Percentiles rank a stretch among this genome's conserved stretches.
Evolutionary conservation across 2,329 filamentous ascomycete genomes (phyloP).

Genomic region (Fusarium abutilonis): DNA sequence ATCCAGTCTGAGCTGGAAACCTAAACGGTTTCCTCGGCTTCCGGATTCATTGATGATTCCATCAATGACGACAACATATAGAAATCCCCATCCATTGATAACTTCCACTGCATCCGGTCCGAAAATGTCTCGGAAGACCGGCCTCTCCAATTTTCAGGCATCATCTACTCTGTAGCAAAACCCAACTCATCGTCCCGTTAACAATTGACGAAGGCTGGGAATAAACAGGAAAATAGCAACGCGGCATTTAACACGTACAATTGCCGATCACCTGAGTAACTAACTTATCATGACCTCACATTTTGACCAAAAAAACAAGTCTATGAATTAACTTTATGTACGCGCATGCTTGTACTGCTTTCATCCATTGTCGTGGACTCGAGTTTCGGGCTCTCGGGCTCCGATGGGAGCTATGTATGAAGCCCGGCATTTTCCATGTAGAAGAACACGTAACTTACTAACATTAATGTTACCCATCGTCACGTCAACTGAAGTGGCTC

Average conservation of each 20-base stretch:
- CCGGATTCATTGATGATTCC: not conserved
- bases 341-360: not conserved
- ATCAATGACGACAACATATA: constrained; percentile 24
- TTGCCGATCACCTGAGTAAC: constrained; percentile 21
- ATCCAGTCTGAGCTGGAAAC: too few relatives aligned
- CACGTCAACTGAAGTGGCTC: constrained; percentile 26
- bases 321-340: constrained; percentile 10
- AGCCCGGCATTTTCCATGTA: constrained; percentile 14
- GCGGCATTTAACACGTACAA: constrained; percentile 18
- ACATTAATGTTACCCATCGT: constrained; percentile 4
- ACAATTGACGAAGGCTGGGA: not conserved
- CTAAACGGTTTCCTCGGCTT: not conserved
- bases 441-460: constrained; percentile 1
- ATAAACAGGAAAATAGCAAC: constrained; percentile 27
- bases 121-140: constrained; percentile 19
- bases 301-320: constrained; percentile 3
- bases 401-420: constrained; percentile 12
- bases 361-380: constrained; percentile 1
- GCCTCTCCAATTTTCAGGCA: constrained; percentile 12
- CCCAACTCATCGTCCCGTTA: constrained; percentile 1
- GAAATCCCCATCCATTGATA: constrained; percentile 3
- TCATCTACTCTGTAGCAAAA: constrained; percentile 5
- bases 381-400: constrained; percentile 32
- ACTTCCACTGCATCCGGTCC: constrained; percentile 12
- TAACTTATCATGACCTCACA: constrained; percentile 22